Evolutionary conservation across 2,329 filamentous ascomycete species (phyloP), one percentile per base, ranked within the genome.

Genomic region (Fusarium sp.): DNA sequence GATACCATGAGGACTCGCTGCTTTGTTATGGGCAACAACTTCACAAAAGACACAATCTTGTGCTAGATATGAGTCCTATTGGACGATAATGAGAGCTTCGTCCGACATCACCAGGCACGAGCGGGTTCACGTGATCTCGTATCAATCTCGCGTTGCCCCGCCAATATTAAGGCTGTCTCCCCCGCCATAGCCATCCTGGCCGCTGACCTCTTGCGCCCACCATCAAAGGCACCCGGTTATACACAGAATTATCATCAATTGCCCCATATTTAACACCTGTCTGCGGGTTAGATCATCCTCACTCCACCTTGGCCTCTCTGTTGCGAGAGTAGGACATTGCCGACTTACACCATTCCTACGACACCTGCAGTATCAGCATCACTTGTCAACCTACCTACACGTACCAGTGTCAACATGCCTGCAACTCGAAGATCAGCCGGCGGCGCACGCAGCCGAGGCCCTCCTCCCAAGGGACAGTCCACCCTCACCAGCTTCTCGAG

Each of bases 401-500:
- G 62, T 27, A 24, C 49, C 36, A 51, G 38, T 64, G 60, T 63
- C 75, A 81, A 73, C 55, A 89, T 89, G 87, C 86, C 87, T 49
- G 79, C 82, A 59, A 87, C 87, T 20, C 83, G 86, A 81, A 84
- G 86, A 79, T 85, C 87, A n/a, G 80, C 84, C 44, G 81, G 82
- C 75, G 80, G 79, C 72, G 76, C 80, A 71, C 80, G 82, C 55
- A 75, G 81, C 64, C 80, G 81, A 29, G 74, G 80, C 22, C 80
- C 79, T 10, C 79, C 82, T 55, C 78, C 79, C 68, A 87, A 86
- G 78, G 82, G 83, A 38, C 89, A 91, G 73, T 86, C 87, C 10
- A 90, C 87, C 9, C 73, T 78, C 40, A 84, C 90, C 67, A 89
- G 86, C 79, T 91, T 91, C 83, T 85, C 88, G 75, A 86, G 86